phyloP scores from a whole-genome alignment of 108 stramenopile species.

The Poteriospumella lacustris region DNA sequence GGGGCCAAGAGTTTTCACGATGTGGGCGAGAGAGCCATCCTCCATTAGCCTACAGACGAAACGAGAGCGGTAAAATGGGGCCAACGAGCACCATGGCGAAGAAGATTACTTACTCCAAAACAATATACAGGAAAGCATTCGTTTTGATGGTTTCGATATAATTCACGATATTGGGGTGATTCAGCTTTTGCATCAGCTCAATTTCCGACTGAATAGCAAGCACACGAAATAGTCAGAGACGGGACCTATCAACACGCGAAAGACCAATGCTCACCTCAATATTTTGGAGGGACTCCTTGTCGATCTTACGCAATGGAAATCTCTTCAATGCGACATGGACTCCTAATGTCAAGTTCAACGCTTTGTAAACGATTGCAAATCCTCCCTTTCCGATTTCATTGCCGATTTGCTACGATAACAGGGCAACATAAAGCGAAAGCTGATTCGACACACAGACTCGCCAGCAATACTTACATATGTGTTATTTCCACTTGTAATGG shows the following conservation, averaged over 20 bases:
- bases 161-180: slow-evolving; percentile 59
- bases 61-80: too few relatives aligned
- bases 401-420: too few relatives aligned
- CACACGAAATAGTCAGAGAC: too few relatives aligned
- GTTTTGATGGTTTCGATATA: slow-evolving; percentile 57
- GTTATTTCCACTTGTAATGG: too few relatives aligned
- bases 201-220: slow-evolving; percentile 42
- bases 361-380: slow-evolving; percentile 49
- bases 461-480: too few relatives aligned
- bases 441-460: too few relatives aligned
- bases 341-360: slow-evolving; percentile 44
- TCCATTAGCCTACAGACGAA: too few relatives aligned
- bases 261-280: slow-evolving; percentile 10
- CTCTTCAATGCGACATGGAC: slow-evolving; percentile 52
- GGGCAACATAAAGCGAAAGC: too few relatives aligned
- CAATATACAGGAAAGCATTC: slow-evolving; percentile 45
- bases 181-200: slow-evolving; percentile 54
- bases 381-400: slow-evolving; percentile 52
- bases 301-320: slow-evolving; percentile 35
- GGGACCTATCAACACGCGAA: too few relatives aligned
- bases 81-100: too few relatives aligned
- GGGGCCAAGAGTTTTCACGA: too few relatives aligned
- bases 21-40: slow-evolving; percentile 24
- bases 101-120: slow-evolving; percentile 56
- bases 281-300: slow-evolving; percentile 30